Evolutionary conservation across 2,329 filamentous ascomycete genomes (phyloP), one percentile per base, ranked within the genome.

Genomic region (Scedosporium minutisporum): DNA sequence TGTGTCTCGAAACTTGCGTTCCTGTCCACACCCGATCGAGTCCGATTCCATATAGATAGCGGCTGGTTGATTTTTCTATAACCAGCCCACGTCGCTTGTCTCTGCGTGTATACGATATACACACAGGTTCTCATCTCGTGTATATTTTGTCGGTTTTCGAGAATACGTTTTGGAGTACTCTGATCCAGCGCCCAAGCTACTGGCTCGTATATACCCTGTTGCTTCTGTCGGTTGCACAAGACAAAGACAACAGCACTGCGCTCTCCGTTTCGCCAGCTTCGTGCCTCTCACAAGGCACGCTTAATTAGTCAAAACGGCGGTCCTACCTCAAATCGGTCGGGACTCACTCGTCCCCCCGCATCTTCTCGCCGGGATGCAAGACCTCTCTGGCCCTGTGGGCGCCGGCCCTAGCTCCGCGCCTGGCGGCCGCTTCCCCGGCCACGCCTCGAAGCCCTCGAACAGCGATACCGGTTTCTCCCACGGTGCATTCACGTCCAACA

Each of bases 381-480:
- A 90, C 77, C 86, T 91, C 77, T 87, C 90, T 71, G 81, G 82
- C 68, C 80, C 83, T 68, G 81, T 84, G 67, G 82, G 78, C 70
- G 80, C 82, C 63, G 84, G 79, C 72, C 82, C 80, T 68, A 83
- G 79, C 72, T 80, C 75, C 71, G 80, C 76, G 72, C 78, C 76
- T 69, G 80, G 71, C 70, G 64, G 64, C 74, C 90, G 85, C 78
- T 88, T 88, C 70, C 80, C 78, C 48, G 86, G 87, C 68, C 86
- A 89, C 71, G 85, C 86, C 65, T 91, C 90, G 63, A 96, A 96
- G 79, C 87, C 90, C 65, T 89, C 89, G 66, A 90, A 85, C 75
- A 86, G 90, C 72, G 89, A 93, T 69, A 95, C 91, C 58, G 92
- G 91, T 67, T 96, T 96, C 77, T 96, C 93, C 58, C 92, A 96